A percentile compares a stretch with the other conserved stretches of the same genome.
These are phyloP conservation scores for Fusarium sp. DNA, from an alignment of 2,329 filamentous ascomycete species.

Conservation along the genomic window DNA sequence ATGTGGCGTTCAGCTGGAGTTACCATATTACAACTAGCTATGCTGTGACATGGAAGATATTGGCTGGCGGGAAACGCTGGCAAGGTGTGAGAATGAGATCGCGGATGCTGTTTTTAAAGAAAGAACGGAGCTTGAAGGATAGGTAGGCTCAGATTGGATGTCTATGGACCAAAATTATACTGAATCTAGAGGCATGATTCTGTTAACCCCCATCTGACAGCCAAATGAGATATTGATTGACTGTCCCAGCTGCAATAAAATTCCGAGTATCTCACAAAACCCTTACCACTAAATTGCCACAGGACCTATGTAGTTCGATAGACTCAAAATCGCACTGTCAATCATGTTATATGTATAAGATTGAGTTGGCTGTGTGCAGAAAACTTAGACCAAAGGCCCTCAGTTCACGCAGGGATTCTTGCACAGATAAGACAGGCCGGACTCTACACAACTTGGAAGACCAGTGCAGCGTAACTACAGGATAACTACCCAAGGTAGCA, in stretches of 20 bases:
- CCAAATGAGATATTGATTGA: neutral
- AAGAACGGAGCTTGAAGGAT: neutral
- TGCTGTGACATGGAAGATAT: neutral
- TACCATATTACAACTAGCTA: neutral
- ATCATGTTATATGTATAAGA: neutral
- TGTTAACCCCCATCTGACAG: neutral
- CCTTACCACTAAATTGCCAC: neutral
- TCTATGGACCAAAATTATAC: neutral
- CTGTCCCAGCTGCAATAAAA: neutral
- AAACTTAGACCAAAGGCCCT: neutral
- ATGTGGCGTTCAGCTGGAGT: neutral
- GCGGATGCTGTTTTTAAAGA: neutral
- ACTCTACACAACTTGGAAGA: neutral
- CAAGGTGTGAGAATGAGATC: neutral
- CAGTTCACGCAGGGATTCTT: neutral
- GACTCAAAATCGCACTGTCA: neutral
- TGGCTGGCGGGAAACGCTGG: neutral
- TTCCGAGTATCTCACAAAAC: neutral
- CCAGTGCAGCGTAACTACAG: slow-evolving; percentile 4
- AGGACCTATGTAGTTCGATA: neutral
- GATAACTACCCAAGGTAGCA: slow-evolving; percentile 9
- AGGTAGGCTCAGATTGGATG: neutral
- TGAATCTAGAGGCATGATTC: neutral
- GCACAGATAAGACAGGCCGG: neutral
- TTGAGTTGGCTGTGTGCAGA: neutral